Evolutionary conservation across 164 flowering plant genomes (phyloP).

Genomic region (Annona squamosa): DNA sequence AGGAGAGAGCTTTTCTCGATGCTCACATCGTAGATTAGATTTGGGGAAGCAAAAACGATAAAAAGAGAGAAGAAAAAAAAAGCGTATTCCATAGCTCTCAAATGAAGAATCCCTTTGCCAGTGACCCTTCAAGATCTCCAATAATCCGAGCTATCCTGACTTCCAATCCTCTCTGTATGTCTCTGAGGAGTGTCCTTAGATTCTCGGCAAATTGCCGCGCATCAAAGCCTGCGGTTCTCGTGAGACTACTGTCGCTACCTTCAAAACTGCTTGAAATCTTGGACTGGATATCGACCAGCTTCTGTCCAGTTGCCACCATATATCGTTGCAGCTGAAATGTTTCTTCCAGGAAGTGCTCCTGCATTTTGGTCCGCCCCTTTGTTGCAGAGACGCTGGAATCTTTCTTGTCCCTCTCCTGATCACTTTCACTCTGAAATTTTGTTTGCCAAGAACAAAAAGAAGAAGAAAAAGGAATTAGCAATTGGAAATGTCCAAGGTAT

Average conservation of each 20-base stretch:
- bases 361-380: slow-evolving; percentile 39
- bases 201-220: slow-evolving; percentile 54
- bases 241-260: slow-evolving; percentile 12
- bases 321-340: slow-evolving; percentile 90
- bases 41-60: no score
- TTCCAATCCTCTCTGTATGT: slow-evolving; percentile 85
- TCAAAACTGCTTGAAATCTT: slow-evolving; percentile 49
- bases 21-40: no score
- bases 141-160: slow-evolving; percentile 68
- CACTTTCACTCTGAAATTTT: slow-evolving; percentile 40
- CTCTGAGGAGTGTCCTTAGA: slow-evolving; percentile 47
- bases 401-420: slow-evolving; percentile 18
- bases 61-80: no score
- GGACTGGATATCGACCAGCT: slow-evolving; percentile 60
- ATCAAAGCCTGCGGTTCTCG: slow-evolving; percentile 40
- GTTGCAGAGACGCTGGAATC: slow-evolving; percentile 25
- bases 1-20: background rate
- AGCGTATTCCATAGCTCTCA: slow-evolving; percentile 13
- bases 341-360: slow-evolving; percentile 72
- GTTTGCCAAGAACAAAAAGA: background rate
- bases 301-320: slow-evolving; percentile 91
- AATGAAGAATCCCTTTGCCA: slow-evolving; percentile 54
- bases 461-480: background rate
- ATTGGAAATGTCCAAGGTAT: background rate
- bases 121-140: slow-evolving; percentile 91